phyloP scores from a whole-genome alignment of 371 early-diverging fungal genomes.

The Saksenaea vasiformis region DNA sequence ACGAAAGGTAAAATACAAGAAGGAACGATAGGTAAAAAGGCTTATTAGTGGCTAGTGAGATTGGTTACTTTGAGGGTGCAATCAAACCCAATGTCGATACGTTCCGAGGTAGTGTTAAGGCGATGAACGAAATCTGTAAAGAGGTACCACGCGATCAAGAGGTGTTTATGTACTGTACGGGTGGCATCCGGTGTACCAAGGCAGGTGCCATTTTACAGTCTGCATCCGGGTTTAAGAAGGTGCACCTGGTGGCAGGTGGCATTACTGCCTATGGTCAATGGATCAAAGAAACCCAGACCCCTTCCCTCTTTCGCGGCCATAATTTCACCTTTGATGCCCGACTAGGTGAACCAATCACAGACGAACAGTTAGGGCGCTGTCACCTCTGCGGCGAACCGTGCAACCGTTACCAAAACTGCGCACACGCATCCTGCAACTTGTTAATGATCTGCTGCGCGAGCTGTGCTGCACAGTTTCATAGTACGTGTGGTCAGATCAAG shows the following conservation, averaged over 20 bases:
- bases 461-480: slow-evolving; percentile 59
- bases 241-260: slow-evolving; percentile 76
- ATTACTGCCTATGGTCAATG: slow-evolving; percentile 79
- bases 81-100: slow-evolving; percentile 78
- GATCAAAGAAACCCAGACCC: slow-evolving; percentile 39
- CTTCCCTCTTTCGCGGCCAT: slow-evolving; percentile 74
- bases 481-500: slow-evolving; percentile 61
- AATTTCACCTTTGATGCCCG: slow-evolving; percentile 88
- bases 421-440: slow-evolving; percentile 72
- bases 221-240: slow-evolving; percentile 63
- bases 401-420: slow-evolving; percentile 74
- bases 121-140: slow-evolving; percentile 53
- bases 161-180: slow-evolving; percentile 87
- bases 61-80: slow-evolving; percentile 77
- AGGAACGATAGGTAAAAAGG: neutral
- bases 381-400: slow-evolving; percentile 72
- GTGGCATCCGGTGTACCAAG: slow-evolving; percentile 78
- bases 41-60: slow-evolving; percentile 38
- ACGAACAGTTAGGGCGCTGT: slow-evolving; percentile 66
- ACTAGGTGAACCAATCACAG: slow-evolving; percentile 75
- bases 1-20: slow-evolving; percentile 59
- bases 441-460: slow-evolving; percentile 72
- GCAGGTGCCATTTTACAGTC: slow-evolving; percentile 78
- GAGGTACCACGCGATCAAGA: slow-evolving; percentile 58
- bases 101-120: slow-evolving; percentile 61